Conservation (phyloP, 768 basidiomycete genomes). For the Multifurca ochricompacta region DNA sequence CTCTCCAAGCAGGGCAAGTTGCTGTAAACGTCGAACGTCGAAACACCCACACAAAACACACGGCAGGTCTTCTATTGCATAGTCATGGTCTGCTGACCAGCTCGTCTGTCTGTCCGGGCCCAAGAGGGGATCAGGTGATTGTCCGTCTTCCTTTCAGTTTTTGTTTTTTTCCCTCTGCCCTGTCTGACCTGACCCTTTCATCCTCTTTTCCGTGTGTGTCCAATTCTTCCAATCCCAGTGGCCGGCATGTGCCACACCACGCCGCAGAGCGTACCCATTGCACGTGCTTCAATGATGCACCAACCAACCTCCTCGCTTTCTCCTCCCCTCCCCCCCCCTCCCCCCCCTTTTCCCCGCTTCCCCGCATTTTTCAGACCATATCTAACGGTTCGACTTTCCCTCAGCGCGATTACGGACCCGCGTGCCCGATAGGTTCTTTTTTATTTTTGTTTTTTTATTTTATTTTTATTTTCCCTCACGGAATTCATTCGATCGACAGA, state of each 20-base stretch:
- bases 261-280: neutral
- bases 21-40: neutral
- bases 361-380: neutral
- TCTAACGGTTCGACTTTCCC: neutral
- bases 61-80: neutral
- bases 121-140: slow-evolving; percentile 1
- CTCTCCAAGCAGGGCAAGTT: neutral
- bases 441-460: neutral
- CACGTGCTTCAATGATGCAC: neutral
- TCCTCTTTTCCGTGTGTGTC: neutral
- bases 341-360: neutral
- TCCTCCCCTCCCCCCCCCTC: too few relatives aligned
- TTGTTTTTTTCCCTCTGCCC: slow-evolving; percentile 2
- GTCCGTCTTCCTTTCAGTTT: neutral
- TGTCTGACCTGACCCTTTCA: neutral
- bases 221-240: neutral
- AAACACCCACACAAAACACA: neutral
- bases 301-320: neutral
- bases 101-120: neutral
- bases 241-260: neutral
- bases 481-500: neutral
- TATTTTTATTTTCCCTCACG: too few relatives aligned
- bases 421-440: neutral
- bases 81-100: neutral
- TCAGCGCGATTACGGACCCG: neutral